phyloP scores from a whole-genome alignment of 1,139 yeast species.

The Nakaseomyces nivariensis region DNA sequence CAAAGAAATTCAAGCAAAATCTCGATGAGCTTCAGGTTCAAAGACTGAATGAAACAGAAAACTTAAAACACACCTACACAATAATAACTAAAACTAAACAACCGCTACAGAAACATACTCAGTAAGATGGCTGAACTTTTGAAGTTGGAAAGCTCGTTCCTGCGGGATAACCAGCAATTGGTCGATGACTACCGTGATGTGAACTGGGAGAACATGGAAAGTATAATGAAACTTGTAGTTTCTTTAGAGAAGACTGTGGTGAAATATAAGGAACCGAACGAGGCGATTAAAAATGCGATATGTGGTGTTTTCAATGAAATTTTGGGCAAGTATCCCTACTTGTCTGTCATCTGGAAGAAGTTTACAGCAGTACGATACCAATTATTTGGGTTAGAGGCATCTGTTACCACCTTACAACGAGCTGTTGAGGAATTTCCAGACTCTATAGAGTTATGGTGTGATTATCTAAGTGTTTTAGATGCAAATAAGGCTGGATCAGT shows the following conservation, averaged over 20 bases:
- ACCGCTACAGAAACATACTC: not conserved
- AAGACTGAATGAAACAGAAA: no score
- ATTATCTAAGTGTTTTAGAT: slow-evolving; percentile 44
- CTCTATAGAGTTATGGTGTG: slow-evolving; percentile 58
- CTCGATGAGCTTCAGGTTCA: not conserved
- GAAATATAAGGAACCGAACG: slow-evolving; percentile 30
- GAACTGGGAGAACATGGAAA: slow-evolving; percentile 21
- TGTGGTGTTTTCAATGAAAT: slow-evolving; percentile 33
- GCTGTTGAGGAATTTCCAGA: slow-evolving; percentile 44
- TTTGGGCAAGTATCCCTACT: slow-evolving; percentile 44
- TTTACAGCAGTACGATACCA: slow-evolving; percentile 47
- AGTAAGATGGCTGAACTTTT: not conserved
- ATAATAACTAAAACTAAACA: no score
- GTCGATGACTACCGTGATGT: slow-evolving; percentile 15
- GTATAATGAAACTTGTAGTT: slow-evolving; percentile 22
- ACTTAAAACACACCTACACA: no score
- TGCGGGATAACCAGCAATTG: slow-evolving; percentile 30
- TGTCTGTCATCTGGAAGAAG: slow-evolving; percentile 52
- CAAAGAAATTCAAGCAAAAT: no score
- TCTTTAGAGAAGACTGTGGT: slow-evolving; percentile 26
- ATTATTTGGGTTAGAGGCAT: slow-evolving; percentile 42
- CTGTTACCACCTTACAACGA: slow-evolving; percentile 38
- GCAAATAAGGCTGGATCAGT: slow-evolving; percentile 30
- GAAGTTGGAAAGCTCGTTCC: slow-evolving; percentile 14
- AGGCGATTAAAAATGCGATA: slow-evolving; percentile 24